Evolutionary conservation across 2,329 filamentous ascomycete genomes (phyloP).

Genomic region (Colletotrichum shisoi): DNA sequence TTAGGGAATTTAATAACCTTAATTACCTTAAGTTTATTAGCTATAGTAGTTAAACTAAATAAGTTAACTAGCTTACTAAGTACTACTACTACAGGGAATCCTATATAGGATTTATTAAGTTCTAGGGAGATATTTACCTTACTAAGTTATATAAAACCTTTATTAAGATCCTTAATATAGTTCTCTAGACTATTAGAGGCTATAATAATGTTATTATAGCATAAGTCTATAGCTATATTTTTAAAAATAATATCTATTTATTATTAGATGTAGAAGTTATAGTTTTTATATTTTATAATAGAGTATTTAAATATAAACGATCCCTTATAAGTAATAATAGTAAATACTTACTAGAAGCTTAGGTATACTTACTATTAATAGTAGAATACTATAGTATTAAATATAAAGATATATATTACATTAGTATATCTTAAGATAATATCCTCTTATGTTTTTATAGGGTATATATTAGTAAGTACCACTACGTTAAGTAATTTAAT

Average conservation of each 20-base stretch:
- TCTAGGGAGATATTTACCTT: too few relatives aligned
- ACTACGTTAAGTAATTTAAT: neutral
- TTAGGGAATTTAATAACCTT: neutral
- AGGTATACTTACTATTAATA: neutral
- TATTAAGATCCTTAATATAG: neutral
- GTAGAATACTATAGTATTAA: neutral
- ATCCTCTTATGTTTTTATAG: neutral
- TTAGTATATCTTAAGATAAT: neutral
- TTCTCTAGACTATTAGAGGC: neutral
- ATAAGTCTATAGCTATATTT: neutral
- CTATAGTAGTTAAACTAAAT: neutral
- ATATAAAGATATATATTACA: neutral
- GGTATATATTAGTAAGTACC: neutral
- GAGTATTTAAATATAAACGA: neutral
- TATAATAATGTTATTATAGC: neutral
- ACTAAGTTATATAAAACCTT: too few relatives aligned
- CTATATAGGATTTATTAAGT: constrained; percentile 12
- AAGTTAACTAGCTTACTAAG: neutral
- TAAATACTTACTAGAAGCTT: neutral
- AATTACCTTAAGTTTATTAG: neutral
- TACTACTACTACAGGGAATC: neutral
- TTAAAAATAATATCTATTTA: neutral
- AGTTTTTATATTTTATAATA: neutral
- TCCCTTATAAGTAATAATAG: neutral
- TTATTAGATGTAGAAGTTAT: neutral